Conservation (phyloP, 1,284 basidiomycete genomes). For the Cryptococcus sp. region DNA sequence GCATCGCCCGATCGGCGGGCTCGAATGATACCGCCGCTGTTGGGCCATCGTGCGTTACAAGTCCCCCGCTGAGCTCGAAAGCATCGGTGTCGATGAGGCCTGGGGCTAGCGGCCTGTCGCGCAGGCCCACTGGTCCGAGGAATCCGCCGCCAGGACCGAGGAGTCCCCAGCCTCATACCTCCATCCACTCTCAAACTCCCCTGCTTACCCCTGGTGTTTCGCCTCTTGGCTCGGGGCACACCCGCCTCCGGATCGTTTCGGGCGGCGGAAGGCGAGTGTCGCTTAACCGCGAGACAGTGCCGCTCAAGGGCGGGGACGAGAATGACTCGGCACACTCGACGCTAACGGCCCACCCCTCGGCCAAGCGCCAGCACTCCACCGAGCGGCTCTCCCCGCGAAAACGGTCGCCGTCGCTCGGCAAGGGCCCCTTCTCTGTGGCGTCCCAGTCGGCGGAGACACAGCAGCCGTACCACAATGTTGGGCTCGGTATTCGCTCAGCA, state of each 20-base stretch:
- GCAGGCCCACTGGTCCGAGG: slow-evolving; percentile 11
- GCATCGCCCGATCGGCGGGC: neutral
- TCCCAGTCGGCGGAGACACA: too few relatives aligned
- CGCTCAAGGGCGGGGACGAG: slow-evolving; percentile 30
- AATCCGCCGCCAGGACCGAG: slow-evolving; percentile 8
- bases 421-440: neutral
- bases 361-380: slow-evolving; percentile 40
- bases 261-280: slow-evolving; percentile 35
- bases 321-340: slow-evolving; percentile 12
- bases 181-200: neutral
- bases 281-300: slow-evolving; percentile 32
- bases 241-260: slow-evolving; percentile 34
- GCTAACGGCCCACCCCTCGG: slow-evolving; percentile 7
- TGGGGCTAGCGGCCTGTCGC: too few relatives aligned
- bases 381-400: slow-evolving; percentile 42
- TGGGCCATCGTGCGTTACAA: slow-evolving; percentile 4
- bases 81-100: too few relatives aligned
- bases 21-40: slow-evolving; percentile 1
- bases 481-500: too few relatives aligned
- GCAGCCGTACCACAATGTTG: too few relatives aligned
- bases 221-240: slow-evolving; percentile 33
- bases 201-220: neutral
- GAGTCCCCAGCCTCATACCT: slow-evolving; percentile 3
- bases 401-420: slow-evolving; percentile 23
- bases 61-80: slow-evolving; percentile 1